A percentile compares a stretch with the other conserved stretches of the same genome.
Evolutionary conservation across 1,284 basidiomycete species (phyloP).

Genomic region (Pholiota adiposa): DNA sequence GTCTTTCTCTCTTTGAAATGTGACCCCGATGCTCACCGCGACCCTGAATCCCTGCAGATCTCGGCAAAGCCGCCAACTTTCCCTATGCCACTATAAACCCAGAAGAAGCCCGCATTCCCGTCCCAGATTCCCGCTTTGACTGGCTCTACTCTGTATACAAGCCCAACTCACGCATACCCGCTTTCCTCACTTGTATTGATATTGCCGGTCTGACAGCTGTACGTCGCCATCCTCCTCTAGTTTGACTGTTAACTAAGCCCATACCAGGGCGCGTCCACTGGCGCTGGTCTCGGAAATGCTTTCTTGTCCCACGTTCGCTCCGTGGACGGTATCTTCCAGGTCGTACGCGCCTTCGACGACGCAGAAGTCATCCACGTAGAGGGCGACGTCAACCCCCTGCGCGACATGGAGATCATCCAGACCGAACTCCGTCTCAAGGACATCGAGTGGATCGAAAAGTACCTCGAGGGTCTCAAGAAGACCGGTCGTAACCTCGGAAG

Average conservation of each 20-base stretch:
- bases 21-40: background rate
- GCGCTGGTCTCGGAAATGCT: slow-evolving; percentile 96
- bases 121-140: slow-evolving; percentile 95
- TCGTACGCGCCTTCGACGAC: slow-evolving; percentile 98
- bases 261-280: slow-evolving; percentile 89
- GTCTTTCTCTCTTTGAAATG: slow-evolving; percentile 5
- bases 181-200: slow-evolving; percentile 97
- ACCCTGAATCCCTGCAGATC: slow-evolving; percentile 54
- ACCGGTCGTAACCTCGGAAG: slow-evolving; percentile 73
- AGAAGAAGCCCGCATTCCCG: slow-evolving; percentile 93
- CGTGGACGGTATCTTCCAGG: slow-evolving; percentile 99
- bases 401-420: slow-evolving; percentile 98
- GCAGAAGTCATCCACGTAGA: slow-evolving; percentile 99
- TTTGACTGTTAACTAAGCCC: slow-evolving; percentile 8
- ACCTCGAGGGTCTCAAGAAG: slow-evolving; percentile 82
- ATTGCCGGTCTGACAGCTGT: slow-evolving; percentile 97
- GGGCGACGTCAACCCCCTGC: slow-evolving; percentile 94
- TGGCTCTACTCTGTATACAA: slow-evolving; percentile 95
- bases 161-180: slow-evolving; percentile 87
- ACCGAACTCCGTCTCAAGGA: slow-evolving; percentile 96
- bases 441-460: slow-evolving; percentile 98
- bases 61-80: slow-evolving; percentile 99
- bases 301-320: slow-evolving; percentile 98
- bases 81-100: slow-evolving; percentile 97
- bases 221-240: slow-evolving; percentile 31